phyloP scores from a whole-genome alignment of 2,329 filamentous ascomycete species.

The Trichoderma guizhouense region DNA sequence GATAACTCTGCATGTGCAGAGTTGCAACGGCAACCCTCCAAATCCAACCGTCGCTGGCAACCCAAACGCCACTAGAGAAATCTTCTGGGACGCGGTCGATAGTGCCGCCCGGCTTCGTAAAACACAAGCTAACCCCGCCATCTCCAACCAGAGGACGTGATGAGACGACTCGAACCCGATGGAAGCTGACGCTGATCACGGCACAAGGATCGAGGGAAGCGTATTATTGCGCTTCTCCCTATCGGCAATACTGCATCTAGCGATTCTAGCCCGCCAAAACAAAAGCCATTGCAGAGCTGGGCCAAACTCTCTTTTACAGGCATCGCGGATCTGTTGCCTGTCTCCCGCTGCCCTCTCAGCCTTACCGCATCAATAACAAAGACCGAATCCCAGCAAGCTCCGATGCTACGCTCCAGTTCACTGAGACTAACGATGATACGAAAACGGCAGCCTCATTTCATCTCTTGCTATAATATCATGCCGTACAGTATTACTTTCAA shows the following conservation, averaged over 20 bases:
- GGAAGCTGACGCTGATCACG: background rate
- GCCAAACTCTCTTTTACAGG: background rate
- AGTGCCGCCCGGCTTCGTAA: background rate
- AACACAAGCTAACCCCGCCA: background rate
- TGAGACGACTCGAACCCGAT: background rate
- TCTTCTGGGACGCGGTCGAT: background rate
- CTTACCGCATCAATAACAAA: conserved; percentile 5
- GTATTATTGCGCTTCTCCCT: background rate
- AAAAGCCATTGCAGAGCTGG: background rate
- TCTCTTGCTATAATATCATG: background rate
- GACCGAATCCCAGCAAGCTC: background rate
- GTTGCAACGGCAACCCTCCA: conserved; percentile 8
- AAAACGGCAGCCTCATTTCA: background rate
- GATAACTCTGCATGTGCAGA: conserved; percentile 13
- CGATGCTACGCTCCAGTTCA: conserved; percentile 11
- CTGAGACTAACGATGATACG: background rate
- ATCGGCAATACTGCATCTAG: background rate
- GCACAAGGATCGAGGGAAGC: background rate
- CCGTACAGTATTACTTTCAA: background rate
- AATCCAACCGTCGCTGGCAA: background rate
- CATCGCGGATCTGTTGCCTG: conserved; percentile 9
- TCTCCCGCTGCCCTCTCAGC: conserved; percentile 11
- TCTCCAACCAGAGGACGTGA: background rate
- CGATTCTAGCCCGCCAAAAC: background rate
- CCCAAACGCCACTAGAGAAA: conserved; percentile 11